Conservation (phyloP, 805 yeast genomes). For the Sugiyamaella lignohabitans region DNA sequence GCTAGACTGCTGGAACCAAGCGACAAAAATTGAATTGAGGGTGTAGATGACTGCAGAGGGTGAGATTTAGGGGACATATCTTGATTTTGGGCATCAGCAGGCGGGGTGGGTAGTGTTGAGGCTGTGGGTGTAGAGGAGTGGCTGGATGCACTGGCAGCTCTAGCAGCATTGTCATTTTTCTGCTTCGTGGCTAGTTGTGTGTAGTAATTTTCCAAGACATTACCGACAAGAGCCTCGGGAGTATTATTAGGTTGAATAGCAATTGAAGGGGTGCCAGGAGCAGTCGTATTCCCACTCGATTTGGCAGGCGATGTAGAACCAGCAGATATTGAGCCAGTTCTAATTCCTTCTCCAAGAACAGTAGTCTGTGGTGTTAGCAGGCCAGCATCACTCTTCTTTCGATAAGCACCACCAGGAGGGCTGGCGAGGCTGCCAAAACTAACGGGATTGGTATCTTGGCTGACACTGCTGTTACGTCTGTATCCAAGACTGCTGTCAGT, state of each 20-base stretch:
- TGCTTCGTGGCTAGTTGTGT: background rate
- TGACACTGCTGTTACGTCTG: background rate
- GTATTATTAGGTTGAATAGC: background rate
- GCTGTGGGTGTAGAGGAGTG: no score
- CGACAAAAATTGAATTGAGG: background rate
- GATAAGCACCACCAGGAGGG: background rate
- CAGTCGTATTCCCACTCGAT: background rate
- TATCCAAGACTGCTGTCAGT: background rate
- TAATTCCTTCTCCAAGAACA: background rate
- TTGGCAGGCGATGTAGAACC: conserved; percentile 4
- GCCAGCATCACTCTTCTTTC: background rate
- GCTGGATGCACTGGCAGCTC: no score
- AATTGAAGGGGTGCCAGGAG: background rate
- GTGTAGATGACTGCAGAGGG: background rate
- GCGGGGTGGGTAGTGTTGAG: background rate
- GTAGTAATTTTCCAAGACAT: background rate
- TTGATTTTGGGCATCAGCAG: background rate
- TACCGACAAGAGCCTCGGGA: background rate
- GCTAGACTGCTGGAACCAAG: background rate
- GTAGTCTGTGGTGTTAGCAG: no score
- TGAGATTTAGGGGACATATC: background rate
- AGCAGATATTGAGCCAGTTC: background rate
- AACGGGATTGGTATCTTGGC: background rate
- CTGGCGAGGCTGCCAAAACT: background rate
- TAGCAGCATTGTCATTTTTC: background rate